Evolutionary conservation across 371 early-diverging fungal species (phyloP), one percentile per base, ranked within the genome.

Genomic region (Mucor sp.): DNA sequence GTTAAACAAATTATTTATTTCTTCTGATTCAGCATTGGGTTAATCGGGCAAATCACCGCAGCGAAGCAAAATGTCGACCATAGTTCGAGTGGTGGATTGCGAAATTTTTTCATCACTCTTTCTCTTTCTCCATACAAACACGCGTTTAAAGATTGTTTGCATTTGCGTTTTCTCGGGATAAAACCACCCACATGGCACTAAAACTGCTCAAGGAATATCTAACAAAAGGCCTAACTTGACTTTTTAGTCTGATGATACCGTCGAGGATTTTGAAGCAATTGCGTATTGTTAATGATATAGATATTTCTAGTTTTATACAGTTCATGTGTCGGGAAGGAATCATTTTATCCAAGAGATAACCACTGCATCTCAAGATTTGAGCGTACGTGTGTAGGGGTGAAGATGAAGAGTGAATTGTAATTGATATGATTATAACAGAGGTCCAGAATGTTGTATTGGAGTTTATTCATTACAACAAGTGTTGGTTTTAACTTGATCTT

Each of bases 191-290:
- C 27, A 53, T 27, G 53, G 15, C 27, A 12, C 14, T 53, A 57
- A 57, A 28, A 57, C 57, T 57, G 30, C n/a, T 33, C 28, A 32
- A 19, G 57, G 9, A 57, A 57, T 57, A 57, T 57, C 57, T 57
- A 57, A 57, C 57, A 57, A 57, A 57, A 57, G 57, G 57, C 57
- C 57, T 57, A 57, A 57, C 57, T 57, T 57, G 57, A 57, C 57
- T 33, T 57, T n/a, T 6, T 32, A 33, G 57, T 57, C 57, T 57
- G 57, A 57, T 57, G 57, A 57, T 57, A 57, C 57, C 57, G 57
- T 30, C 57, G 57, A 57, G 57, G 57, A 57, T 57, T 57, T 57
- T 57, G 57, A 57, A 57, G 19, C 19, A 15, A 32, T 57, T 19
- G 9, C 25, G 8, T 53, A 55, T 27, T 15, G 33, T 33, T 57